Base-by-base conservation (phyloP, 768 basidiomycete species). In the Sistotremastrum niveocremeum region DNA sequence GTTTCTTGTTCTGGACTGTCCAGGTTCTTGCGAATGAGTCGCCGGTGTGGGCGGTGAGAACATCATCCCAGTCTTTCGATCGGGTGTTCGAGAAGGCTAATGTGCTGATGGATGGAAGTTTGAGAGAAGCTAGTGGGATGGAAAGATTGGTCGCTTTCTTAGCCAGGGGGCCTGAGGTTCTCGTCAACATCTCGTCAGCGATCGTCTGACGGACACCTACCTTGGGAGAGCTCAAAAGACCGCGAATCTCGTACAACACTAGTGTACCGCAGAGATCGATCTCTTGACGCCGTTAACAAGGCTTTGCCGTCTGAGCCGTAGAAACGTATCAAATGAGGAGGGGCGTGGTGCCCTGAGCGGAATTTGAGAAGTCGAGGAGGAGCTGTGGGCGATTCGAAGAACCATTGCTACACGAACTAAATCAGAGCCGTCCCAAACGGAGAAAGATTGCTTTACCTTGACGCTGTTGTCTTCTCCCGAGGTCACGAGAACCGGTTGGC, bases 241-340 rank as follows among this genome's bases (percentile, higher is more conserved):
- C 95, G 71, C 1, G 94, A 93, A 62, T 99, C 95, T 10, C 95
- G 74, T 7, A 98, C 94, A 45, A 98, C 84, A 39, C 84, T 89
- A 3, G 87, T 93, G 58, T 79, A 89, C 35, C 95, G 72, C 44
- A 99, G 64, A 52, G 85, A 84, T 34, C 91, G 79, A 61, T 99
- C 95, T 47, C 82, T 66, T 2, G 89, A 91, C 4, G 88, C 83
- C 4, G 87, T 91, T 40, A 99, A 62, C 6, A 99, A 65, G 51
- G 89, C 82, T 64, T 99, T 99, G 3, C 95, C 95, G 56, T 99
- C 94, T n/a, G 85, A 80, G 8, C 93, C 94, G 60, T 95, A 97
- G 62, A 89, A 97, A 46, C 93, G 74, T 42, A 99, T 88, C 12
- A 91, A 70, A 57, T 91, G 83, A 0, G 91, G 91, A 11, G 95